A percentile compares a stretch with the other conserved stretches of the same genome.
Conservation (phyloP, 345 rosid species). For the Hevea brasiliensis region DNA sequence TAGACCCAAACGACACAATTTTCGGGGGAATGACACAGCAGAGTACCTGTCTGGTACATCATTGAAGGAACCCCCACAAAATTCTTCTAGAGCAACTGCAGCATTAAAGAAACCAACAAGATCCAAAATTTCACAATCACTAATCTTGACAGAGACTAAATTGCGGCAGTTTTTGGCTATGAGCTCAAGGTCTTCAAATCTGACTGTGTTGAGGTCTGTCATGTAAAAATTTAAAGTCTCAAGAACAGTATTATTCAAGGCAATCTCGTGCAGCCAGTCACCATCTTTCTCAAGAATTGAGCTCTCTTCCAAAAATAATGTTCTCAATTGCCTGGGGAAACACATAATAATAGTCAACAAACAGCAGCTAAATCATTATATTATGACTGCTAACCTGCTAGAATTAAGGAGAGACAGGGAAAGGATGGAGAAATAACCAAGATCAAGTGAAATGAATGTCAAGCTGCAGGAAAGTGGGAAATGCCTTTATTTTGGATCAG, state of each 20-base stretch:
- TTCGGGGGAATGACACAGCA: constrained; percentile 56
- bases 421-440: not conserved
- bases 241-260: constrained; percentile 62
- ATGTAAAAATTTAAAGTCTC: constrained; percentile 81
- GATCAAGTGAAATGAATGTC: not conserved
- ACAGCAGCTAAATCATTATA: not conserved
- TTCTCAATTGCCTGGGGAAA: constrained; percentile 61
- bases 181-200: constrained; percentile 63
- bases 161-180: constrained; percentile 71
- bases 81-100: constrained; percentile 75
- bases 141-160: constrained; percentile 70
- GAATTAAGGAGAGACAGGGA: not conserved
- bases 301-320: constrained; percentile 86
- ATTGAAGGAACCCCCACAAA: constrained; percentile 81
- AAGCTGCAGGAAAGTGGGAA: not conserved
- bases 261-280: constrained; percentile 88
- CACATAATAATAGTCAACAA: constrained; percentile 9
- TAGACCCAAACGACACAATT: constrained; percentile 66
- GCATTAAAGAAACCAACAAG: constrained; percentile 65
- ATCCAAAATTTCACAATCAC: constrained; percentile 69
- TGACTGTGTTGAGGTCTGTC: constrained; percentile 60
- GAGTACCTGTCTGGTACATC: constrained; percentile 41
- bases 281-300: constrained; percentile 65
- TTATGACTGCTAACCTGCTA: not conserved
- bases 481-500: too few species aligned